Percentiles rank a stretch among this genome's conserved stretches.
phyloP scores from a whole-genome alignment of 257 asterid species.

The Solanum gandarillasii region DNA sequence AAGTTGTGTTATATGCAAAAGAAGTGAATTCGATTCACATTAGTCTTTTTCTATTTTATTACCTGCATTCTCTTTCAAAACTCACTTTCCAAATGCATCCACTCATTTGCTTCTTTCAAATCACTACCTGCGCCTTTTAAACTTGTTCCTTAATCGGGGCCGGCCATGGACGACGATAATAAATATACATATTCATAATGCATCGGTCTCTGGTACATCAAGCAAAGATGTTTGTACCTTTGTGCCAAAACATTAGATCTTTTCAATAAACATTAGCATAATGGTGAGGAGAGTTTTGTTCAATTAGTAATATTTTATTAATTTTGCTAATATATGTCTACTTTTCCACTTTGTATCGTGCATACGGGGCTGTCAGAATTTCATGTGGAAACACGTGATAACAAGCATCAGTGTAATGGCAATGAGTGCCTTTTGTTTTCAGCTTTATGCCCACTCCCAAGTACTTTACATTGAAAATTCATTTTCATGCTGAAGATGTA shows the following conservation, averaged over 20 bases:
- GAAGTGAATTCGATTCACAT: not conserved
- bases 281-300: not conserved
- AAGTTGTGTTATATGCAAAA: not conserved
- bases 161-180: not conserved
- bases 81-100: not conserved
- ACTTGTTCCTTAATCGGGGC: not conserved
- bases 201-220: not conserved
- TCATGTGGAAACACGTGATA: not conserved
- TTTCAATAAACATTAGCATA: not conserved
- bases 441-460: not conserved
- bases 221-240: not conserved
- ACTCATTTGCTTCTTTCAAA: not conserved
- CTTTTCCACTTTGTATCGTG: not conserved
- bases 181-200: not conserved
- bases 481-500: not conserved
- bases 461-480: not conserved
- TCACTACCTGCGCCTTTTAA: not conserved
- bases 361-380: not conserved
- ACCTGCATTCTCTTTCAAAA: not conserved
- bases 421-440: not conserved
- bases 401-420: not conserved
- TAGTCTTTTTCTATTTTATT: not conserved
- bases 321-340: not conserved
- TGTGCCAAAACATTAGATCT: not conserved
- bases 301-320: not conserved